Base-by-base conservation (phyloP, 768 basidiomycete genomes). In the Cubamyces lactineus region DNA sequence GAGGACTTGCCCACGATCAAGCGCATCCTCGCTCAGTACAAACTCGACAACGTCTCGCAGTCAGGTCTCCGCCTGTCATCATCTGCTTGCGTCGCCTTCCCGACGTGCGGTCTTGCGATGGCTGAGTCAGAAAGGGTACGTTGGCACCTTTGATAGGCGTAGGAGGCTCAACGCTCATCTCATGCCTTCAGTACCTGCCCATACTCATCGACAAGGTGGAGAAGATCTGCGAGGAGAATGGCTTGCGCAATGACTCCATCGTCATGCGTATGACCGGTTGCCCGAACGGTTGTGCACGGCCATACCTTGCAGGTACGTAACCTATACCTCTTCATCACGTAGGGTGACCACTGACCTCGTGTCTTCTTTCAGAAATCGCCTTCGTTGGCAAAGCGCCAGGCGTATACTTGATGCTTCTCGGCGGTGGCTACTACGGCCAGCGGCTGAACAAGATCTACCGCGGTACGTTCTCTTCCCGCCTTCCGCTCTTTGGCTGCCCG, bases 261-360 rank as follows among this genome's bases (percentile, higher is more conserved):
- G 86, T 98, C 62, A 98, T 99, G 96, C 86, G 96, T 55, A 98
- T 98, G 96, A 98, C 96, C 16, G 96, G 96, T 52, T 98, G 96
- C 67, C 93, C 93, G 2, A 95, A 94, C 69, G 94, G 93, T 40
- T 95, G 95, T 73, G 92, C 96, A 2, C 83, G 96, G 61, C 96
- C 94, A 40, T 98, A 96, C 74, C 79, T 96, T 47, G 96, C 92
- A 50, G 91, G 91, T 88, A 46, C 11, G 86, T 69, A 4, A 45
- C 55, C 28, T 46, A 46, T 34, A 39, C 15, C 15, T 2, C 51
- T 42, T 15, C 53, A 28, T 28, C 47, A 42, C 56, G 5, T 23
- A 40, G 58, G 23, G 46, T 24, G 56, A 52, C 15, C 21, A 15
- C 15, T 39, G 51, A 45, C 61, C 23, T 13, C 9, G 9, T 11